phyloP scores from a whole-genome alignment of 2,329 filamentous ascomycete genomes.

The Sporothrix globosa region DNA sequence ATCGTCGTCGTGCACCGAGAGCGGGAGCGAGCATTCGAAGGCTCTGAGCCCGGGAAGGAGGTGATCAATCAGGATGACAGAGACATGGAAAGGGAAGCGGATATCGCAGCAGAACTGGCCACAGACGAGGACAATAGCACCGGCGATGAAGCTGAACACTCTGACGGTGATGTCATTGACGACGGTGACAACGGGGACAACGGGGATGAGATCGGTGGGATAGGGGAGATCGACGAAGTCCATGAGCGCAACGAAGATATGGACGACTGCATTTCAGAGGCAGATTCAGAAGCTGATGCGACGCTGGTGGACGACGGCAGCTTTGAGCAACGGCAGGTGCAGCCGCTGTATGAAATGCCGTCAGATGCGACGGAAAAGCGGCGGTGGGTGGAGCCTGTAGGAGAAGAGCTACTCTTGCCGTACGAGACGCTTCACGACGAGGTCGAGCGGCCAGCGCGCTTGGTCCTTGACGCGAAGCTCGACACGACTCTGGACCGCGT shows the following conservation, averaged over 20 bases:
- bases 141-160: not conserved
- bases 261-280: not conserved
- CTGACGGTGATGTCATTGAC: not conserved
- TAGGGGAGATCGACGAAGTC: not conserved
- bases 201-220: not conserved
- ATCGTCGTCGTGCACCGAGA: not conserved
- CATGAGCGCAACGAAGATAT: not conserved
- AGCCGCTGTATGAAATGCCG: not conserved
- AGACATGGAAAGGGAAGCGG: not conserved
- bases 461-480: not conserved
- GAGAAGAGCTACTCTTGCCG: not conserved
- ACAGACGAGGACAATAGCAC: not conserved
- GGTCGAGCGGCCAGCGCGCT: not conserved
- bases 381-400: not conserved
- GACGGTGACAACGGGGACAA: not conserved
- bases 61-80: not conserved
- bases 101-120: not conserved
- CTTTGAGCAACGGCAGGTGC: not conserved
- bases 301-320: conserved; percentile 17
- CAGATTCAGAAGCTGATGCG: conserved; percentile 2
- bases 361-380: not conserved
- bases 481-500: conserved; percentile 17
- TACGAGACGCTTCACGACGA: not conserved
- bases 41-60: conserved; percentile 17
- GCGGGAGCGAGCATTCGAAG: conserved; percentile 1